Evolutionary conservation across 148 eudicot species (phyloP).

Genomic region (Cornus controversa): DNA sequence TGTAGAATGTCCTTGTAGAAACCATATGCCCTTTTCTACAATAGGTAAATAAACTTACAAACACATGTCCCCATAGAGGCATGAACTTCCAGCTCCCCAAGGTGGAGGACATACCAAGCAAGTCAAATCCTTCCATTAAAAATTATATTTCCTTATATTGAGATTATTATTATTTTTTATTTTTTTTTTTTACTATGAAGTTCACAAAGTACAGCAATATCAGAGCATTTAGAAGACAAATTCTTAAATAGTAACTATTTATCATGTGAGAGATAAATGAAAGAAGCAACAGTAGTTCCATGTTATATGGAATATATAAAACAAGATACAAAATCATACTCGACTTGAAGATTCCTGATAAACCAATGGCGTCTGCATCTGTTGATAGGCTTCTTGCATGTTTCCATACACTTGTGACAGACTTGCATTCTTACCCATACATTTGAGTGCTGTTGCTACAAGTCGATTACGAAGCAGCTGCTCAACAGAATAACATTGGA

Average conservation of each 20-base stretch:
- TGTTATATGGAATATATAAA: background rate
- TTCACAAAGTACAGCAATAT: background rate
- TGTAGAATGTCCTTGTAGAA: no score
- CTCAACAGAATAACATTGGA: background rate
- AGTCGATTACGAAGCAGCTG: constrained; percentile 79
- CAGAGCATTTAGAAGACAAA: background rate
- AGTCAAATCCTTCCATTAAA: no score
- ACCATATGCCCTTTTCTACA: no score
- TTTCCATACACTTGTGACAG: constrained; percentile 71
- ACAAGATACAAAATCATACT: constrained; percentile 14
- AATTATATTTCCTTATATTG: no score
- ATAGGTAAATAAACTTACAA: no score
- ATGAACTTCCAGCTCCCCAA: no score
- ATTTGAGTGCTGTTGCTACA: constrained; percentile 61
- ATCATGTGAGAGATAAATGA: no score
- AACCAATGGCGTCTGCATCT: constrained; percentile 86
- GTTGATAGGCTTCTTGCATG: constrained; percentile 84
- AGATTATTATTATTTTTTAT: no score
- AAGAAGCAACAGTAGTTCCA: background rate
- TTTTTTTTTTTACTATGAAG: background rate
- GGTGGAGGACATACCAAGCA: no score
- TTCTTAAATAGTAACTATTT: background rate
- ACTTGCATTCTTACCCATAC: constrained; percentile 62
- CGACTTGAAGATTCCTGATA: constrained; percentile 59
- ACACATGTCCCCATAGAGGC: no score